Evolutionary conservation across 2,329 filamentous ascomycete genomes (phyloP), one percentile per base, ranked within the genome.

Genomic region (Aspergillus eucalypticola): DNA sequence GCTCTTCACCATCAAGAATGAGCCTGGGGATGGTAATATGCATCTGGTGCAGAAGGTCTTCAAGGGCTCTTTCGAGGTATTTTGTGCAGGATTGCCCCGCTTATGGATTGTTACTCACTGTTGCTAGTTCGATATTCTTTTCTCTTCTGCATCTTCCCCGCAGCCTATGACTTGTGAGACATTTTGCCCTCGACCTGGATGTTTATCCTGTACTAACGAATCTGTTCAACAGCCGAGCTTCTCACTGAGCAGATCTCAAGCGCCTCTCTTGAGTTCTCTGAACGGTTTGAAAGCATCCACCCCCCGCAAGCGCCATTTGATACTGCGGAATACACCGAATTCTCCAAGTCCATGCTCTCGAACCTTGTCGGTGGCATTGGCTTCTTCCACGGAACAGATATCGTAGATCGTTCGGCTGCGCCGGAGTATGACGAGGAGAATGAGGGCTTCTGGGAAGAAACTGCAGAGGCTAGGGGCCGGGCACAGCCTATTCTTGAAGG

Each of bases 291-390:
- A 13, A 83, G 86, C 19, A 82, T 91, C 32, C 90, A 95, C 71
- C 82, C 87, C 55, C 88, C 92, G 0, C 84, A 92, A 69, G 80
- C 88, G 0, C 94, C 95, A 0, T 99, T 95, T 75, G 80, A 85
- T 17, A 83, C 85, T 3, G 83, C 86, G 3, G 87, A 91, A 70
- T 95, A 96, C 73, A 82, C 86, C 51, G 83, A 83, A 59, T 97
- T 98, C 74, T 91, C 89, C 64, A 90, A 91, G 74, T 93, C 89
- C 64, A 90, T 99, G 82, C 90, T 99, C 67, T 97, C 94, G 1
- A 99, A 98, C 74, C 81, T 99, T 35, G 83, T 96, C 38, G 95
- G 95, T 58, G 95, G 95, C 50, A 91, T 98, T 68, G 95, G 95
- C 8, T 98, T 96, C 78, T 99, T 99, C 79, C 86, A 96, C 70